A percentile compares a stretch with the other conserved stretches of the same genome.
These are phyloP conservation scores for Periconia macrospinosa DNA, from an alignment of 2,329 filamentous ascomycete genomes.

Conservation along the genomic window DNA sequence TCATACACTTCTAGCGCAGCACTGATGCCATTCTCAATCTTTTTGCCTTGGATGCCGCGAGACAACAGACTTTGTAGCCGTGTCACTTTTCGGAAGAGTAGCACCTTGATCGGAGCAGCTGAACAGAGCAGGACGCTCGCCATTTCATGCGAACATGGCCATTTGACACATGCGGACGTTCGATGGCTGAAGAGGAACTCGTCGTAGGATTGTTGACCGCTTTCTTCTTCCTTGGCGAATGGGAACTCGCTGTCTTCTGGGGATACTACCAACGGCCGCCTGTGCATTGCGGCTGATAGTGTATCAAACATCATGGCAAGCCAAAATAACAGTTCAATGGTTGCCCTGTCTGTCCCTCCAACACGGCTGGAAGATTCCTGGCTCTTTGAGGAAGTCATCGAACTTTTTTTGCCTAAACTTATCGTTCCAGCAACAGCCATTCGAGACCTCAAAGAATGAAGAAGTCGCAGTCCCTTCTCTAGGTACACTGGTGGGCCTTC, in stretches of 20 bases:
- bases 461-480: slow-evolving; percentile 44
- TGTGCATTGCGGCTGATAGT: slow-evolving; percentile 57
- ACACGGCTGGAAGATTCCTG: slow-evolving; percentile 21
- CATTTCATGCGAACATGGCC: slow-evolving; percentile 59
- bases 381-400: slow-evolving; percentile 11
- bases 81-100: slow-evolving; percentile 60
- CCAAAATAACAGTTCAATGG: slow-evolving; percentile 60
- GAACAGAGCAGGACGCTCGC: slow-evolving; percentile 55
- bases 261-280: slow-evolving; percentile 48
- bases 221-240: background rate
- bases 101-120: slow-evolving; percentile 61
- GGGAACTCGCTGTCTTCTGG: slow-evolving; percentile 50
- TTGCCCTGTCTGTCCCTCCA: slow-evolving; percentile 45
- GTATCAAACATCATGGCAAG: slow-evolving; percentile 63
- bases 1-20: slow-evolving; percentile 55
- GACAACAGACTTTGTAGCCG: slow-evolving; percentile 58
- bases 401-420: background rate
- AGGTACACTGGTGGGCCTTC: slow-evolving; percentile 44
- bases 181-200: slow-evolving; percentile 41
- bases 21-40: slow-evolving; percentile 54
- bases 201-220: slow-evolving; percentile 41
- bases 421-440: slow-evolving; percentile 26
- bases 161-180: slow-evolving; percentile 39
- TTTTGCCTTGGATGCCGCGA: slow-evolving; percentile 38
- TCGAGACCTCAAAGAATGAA: slow-evolving; percentile 39